Conservation (phyloP, 805 yeast species). For the Cyberlindnera euphorbiiphila region DNA sequence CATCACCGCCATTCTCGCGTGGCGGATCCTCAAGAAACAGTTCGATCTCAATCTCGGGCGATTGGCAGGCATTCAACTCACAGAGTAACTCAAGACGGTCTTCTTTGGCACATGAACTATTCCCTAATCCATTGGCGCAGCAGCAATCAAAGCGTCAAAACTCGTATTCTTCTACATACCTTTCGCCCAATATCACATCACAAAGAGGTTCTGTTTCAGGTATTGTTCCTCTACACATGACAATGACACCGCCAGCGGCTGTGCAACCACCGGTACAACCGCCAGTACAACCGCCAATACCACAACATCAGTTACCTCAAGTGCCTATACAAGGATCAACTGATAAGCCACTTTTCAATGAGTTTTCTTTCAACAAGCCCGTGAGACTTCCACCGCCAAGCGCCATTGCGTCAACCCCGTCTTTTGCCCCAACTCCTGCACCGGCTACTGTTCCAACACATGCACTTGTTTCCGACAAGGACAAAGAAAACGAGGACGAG, state of each 20-base stretch:
- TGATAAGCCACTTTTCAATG: constrained; percentile 16
- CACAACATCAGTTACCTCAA: too few species aligned
- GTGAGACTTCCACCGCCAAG: constrained; percentile 21
- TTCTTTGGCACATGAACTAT: constrained; percentile 40
- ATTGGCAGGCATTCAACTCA: constrained; percentile 14
- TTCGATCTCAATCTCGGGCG: constrained; percentile 36
- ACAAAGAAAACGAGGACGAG: constrained; percentile 8
- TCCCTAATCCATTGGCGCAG: constrained; percentile 31
- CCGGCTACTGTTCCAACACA: constrained; percentile 1
- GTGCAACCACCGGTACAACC: too few species aligned
- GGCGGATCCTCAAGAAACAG: constrained; percentile 38
- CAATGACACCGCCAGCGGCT: constrained; percentile 19
- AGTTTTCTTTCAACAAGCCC: constrained; percentile 14
- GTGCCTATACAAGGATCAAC: too few species aligned
- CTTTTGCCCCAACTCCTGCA: constrained; percentile 6
- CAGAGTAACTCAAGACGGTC: constrained; percentile 35
- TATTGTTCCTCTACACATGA: constrained; percentile 21
- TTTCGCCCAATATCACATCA: constrained; percentile 24
- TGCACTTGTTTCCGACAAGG: background rate
- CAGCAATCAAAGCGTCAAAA: constrained; percentile 18
- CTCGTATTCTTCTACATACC: constrained; percentile 19
- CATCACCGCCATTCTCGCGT: constrained; percentile 33
- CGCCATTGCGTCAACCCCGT: constrained; percentile 14
- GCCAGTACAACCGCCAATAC: too few species aligned
- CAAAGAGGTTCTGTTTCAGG: constrained; percentile 23